Conservation (phyloP, 352 stramenopile genomes). For the Globisporangium heterothallicum region DNA sequence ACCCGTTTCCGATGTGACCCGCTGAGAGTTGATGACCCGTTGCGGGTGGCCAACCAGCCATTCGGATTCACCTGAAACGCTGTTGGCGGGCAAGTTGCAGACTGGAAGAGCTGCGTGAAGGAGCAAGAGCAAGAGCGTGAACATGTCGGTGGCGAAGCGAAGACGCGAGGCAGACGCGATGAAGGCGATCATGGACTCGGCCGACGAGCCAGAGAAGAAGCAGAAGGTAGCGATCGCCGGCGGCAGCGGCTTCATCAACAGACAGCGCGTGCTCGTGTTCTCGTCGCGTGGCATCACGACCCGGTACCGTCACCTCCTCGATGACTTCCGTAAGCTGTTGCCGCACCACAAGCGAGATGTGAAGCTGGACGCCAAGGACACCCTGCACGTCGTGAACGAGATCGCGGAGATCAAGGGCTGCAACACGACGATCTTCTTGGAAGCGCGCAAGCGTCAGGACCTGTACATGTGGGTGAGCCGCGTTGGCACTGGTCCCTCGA, state of each 20-base stretch:
- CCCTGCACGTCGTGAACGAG: slow-evolving; percentile 95
- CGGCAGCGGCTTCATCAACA: slow-evolving; percentile 79
- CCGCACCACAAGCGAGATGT: slow-evolving; percentile 99
- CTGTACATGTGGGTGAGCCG: slow-evolving; percentile 98
- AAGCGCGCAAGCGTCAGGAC: slow-evolving; percentile 96
- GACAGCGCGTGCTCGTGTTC: slow-evolving; percentile 92
- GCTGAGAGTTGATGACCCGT: not conserved
- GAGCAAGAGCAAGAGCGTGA: not conserved
- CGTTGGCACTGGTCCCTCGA: slow-evolving; percentile 92
- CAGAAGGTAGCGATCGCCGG: slow-evolving; percentile 26
- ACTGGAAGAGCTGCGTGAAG: slow-evolving; percentile 32
- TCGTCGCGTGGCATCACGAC: slow-evolving; percentile 91
- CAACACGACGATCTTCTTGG: slow-evolving; percentile 96
- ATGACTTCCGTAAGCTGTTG: slow-evolving; percentile 96
- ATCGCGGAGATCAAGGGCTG: slow-evolving; percentile 98
- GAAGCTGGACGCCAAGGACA: slow-evolving; percentile 96
- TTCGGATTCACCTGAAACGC: slow-evolving; percentile 5
- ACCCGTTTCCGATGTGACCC: not conserved
- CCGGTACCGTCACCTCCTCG: slow-evolving; percentile 96
- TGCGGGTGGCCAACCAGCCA: slow-evolving; percentile 9
- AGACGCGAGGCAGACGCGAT: slow-evolving; percentile 18
- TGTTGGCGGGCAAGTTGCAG: slow-evolving; percentile 19
- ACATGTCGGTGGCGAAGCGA: slow-evolving; percentile 19
- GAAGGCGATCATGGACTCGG: slow-evolving; percentile 16
- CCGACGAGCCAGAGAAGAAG: slow-evolving; percentile 36